These are phyloP conservation scores for Echeveria elegans DNA, from an alignment of 164 flowering plant species.

Conservation along the genomic window DNA sequence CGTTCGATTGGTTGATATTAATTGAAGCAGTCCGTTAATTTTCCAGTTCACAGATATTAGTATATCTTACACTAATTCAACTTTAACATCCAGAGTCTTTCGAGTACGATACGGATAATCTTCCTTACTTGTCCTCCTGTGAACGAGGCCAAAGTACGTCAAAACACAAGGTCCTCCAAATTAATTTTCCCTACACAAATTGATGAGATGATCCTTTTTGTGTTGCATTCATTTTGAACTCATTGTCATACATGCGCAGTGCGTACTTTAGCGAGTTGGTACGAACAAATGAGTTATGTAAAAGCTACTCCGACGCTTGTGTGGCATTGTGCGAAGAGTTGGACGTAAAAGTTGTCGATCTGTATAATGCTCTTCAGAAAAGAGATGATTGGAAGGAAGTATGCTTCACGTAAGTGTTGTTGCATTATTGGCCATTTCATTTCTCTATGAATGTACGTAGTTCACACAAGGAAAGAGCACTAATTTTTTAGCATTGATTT, in stretches of 20 bases:
- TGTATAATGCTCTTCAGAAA: slow-evolving; percentile 64
- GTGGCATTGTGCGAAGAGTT: slow-evolving; percentile 59
- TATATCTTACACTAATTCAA: slow-evolving; percentile 12
- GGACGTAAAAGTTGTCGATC: slow-evolving; percentile 65
- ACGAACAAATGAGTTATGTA: slow-evolving; percentile 70
- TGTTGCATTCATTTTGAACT: neutral
- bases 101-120: slow-evolving; percentile 46
- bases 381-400: slow-evolving; percentile 51
- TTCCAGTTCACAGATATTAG: neutral
- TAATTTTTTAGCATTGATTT: neutral
- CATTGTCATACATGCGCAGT: slow-evolving; percentile 26
- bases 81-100: slow-evolving; percentile 55
- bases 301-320: slow-evolving; percentile 76
- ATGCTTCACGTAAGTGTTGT: slow-evolving; percentile 85
- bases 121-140: slow-evolving; percentile 60
- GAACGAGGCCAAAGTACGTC: slow-evolving; percentile 46
- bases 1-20: neutral
- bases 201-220: neutral
- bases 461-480: too few species aligned
- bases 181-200: slow-evolving; percentile 1
- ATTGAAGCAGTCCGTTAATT: neutral
- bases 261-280: slow-evolving; percentile 34
- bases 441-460: too few species aligned
- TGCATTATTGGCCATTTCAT: slow-evolving; percentile 1
- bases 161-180: slow-evolving; percentile 37